These are phyloP conservation scores for Glycine latifolia DNA, from an alignment of 306 rosid species.

Conservation along the genomic window DNA sequence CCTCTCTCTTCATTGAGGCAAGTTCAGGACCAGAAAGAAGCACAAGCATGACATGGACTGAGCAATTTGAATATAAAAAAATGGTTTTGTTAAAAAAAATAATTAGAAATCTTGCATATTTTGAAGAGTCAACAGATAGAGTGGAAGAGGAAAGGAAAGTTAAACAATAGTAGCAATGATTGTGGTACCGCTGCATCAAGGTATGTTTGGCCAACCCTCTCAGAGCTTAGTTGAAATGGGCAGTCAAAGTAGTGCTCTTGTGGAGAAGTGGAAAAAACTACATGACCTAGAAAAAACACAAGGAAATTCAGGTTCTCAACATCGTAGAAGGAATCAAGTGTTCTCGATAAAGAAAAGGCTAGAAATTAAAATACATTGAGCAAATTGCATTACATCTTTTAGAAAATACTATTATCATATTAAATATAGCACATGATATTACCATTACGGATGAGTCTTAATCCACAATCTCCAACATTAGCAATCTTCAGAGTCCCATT, in stretches of 20 bases:
- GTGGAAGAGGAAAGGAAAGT: slow-evolving; percentile 4
- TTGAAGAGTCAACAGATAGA: slow-evolving; percentile 21
- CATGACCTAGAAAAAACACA: slow-evolving; percentile 57
- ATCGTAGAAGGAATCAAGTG: not conserved
- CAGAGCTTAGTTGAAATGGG: slow-evolving; percentile 91
- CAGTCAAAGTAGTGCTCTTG: slow-evolving; percentile 97
- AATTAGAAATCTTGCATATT: not conserved
- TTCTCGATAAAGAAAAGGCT: not conserved
- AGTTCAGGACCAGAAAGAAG: slow-evolving; percentile 23
- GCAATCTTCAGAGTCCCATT: slow-evolving; percentile 86
- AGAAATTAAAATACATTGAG: not conserved
- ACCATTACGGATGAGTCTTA: slow-evolving; percentile 82
- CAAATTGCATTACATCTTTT: slow-evolving; percentile 18
- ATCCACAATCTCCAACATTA: slow-evolving; percentile 93
- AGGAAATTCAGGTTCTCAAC: slow-evolving; percentile 35
- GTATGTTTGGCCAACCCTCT: slow-evolving; percentile 83
- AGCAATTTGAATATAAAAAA: slow-evolving; percentile 6
- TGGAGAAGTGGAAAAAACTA: slow-evolving; percentile 76
- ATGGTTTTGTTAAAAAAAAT: too few relatives aligned
- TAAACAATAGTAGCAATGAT: not conserved
- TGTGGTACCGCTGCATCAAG: slow-evolving; percentile 79
- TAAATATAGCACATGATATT: slow-evolving; percentile 40
- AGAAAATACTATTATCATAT: slow-evolving; percentile 19
- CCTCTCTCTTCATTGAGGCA: not conserved
- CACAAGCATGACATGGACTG: not conserved